Conservation (phyloP, 495 filamentous ascomycete genomes). For the Penicillium bovifimosum region DNA sequence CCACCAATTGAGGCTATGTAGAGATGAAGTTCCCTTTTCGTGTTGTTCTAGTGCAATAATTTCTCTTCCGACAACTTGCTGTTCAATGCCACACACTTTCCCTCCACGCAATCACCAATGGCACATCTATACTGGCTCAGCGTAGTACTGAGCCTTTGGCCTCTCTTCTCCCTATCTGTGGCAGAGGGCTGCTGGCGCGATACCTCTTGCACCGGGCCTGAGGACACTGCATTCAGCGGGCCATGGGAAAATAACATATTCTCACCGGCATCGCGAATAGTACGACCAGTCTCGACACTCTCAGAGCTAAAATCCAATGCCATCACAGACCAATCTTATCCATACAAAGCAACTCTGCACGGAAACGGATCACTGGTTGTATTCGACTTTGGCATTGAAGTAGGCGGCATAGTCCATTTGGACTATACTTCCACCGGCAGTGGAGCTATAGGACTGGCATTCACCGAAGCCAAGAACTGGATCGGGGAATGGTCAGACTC, state of each 20-base stretch:
- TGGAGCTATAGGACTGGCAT: constrained; percentile 53
- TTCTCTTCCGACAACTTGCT: no score
- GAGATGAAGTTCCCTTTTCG: background rate
- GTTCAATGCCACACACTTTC: background rate
- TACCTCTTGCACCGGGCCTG: constrained; percentile 50
- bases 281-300: constrained; percentile 45
- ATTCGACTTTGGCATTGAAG: constrained; percentile 55
- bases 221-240: constrained; percentile 49
- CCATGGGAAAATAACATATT: constrained; percentile 58
- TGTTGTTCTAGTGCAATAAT: no score
- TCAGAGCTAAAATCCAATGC: constrained; percentile 30
- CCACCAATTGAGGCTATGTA: constrained; percentile 16
- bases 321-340: constrained; percentile 23
- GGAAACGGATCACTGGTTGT: constrained; percentile 46
- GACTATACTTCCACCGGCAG: constrained; percentile 40
- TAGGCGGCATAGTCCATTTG: constrained; percentile 51
- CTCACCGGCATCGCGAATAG: constrained; percentile 49
- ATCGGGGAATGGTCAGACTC: constrained; percentile 56
- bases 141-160: constrained; percentile 14
- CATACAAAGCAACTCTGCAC: constrained; percentile 27
- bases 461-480: constrained; percentile 58
- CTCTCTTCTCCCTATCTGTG: constrained; percentile 10
- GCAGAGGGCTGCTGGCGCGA: constrained; percentile 51
- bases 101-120: constrained; percentile 9
- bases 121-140: constrained; percentile 10